These are phyloP conservation scores for Debaryomycetaceae sp. DNA, from an alignment of 1,139 yeast genomes.

Conservation along the genomic window DNA sequence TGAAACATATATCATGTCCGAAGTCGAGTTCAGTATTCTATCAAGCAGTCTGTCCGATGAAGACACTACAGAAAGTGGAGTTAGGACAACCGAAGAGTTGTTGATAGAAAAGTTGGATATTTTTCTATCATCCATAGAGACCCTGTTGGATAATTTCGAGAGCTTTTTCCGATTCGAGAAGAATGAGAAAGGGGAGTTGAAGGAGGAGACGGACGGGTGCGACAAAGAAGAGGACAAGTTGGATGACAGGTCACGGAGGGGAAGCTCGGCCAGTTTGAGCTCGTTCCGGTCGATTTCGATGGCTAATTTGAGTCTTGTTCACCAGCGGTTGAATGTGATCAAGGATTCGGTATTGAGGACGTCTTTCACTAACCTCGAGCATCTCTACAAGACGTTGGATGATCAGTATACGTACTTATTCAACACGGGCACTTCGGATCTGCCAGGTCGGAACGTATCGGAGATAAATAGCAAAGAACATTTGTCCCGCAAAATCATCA, in stretches of 20 bases:
- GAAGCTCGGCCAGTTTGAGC: conserved; percentile 25
- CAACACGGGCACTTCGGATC: conserved; percentile 13
- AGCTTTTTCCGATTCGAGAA: conserved; percentile 40
- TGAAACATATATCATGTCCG: conserved; percentile 1
- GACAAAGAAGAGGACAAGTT: conserved; percentile 9
- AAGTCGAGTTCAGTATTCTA: conserved; percentile 10
- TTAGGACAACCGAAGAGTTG: conserved; percentile 40
- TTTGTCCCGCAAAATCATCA: conserved; percentile 42
- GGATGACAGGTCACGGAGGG: conserved; percentile 13
- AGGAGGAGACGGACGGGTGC: conserved; percentile 1
- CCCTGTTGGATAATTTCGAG: conserved; percentile 50
- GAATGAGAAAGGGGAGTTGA: conserved; percentile 14
- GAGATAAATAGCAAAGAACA: conserved; percentile 26
- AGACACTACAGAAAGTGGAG: conserved; percentile 2
- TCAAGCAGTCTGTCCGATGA: conserved; percentile 12
- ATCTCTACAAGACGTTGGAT: conserved; percentile 48
- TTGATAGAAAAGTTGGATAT: conserved; percentile 50
- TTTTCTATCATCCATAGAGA: conserved; percentile 53
- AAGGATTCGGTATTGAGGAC: conserved; percentile 41
- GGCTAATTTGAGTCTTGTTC: conserved; percentile 35
- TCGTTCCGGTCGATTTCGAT: conserved; percentile 32
- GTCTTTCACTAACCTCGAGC: conserved; percentile 44
- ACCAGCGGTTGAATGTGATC: conserved; percentile 41
- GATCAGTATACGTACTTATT: conserved; percentile 52
- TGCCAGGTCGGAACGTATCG: conserved; percentile 2